These are phyloP conservation scores for Aspergillus pseudotamarii DNA, from an alignment of 2,329 filamentous ascomycete genomes.

Conservation along the genomic window DNA sequence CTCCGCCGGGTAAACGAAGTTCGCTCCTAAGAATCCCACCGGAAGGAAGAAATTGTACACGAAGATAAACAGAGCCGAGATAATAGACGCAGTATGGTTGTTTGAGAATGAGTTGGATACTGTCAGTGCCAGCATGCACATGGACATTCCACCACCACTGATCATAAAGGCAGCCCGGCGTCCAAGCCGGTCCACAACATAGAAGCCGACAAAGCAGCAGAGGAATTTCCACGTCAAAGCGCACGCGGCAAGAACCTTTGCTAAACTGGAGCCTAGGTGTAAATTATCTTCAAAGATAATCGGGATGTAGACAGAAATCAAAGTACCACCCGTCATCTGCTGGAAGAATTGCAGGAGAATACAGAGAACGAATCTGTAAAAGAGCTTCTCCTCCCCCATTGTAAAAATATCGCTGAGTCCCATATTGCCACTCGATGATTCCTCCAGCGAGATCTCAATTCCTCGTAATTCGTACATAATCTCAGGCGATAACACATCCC, in stretches of 20 bases:
- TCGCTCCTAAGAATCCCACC: conserved; percentile 23
- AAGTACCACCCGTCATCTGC: conserved; percentile 37
- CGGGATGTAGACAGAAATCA: conserved; percentile 46
- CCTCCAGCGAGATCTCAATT: conserved; percentile 51
- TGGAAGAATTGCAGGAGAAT: conserved; percentile 54
- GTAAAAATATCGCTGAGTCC: conserved; percentile 54
- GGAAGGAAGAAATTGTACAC: conserved; percentile 26
- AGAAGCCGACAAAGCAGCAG: conserved; percentile 20
- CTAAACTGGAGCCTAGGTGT: conserved; percentile 6
- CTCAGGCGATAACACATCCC: conserved; percentile 35
- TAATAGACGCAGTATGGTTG: conserved; percentile 11
- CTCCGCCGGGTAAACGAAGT: conserved; percentile 25
- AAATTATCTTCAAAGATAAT: conserved; percentile 22
- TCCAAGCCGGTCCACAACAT: conserved; percentile 20
- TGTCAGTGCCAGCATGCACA: conserved; percentile 21
- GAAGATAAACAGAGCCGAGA: conserved; percentile 20
- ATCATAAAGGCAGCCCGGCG: conserved; percentile 23
- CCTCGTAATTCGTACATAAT: conserved; percentile 49
- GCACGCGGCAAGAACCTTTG: conserved; percentile 19
- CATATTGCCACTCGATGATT: conserved; percentile 45
- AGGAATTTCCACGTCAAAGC: conserved; percentile 23
- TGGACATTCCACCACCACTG: conserved; percentile 19
- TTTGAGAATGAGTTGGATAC: conserved; percentile 18
- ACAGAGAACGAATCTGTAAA: conserved; percentile 52
- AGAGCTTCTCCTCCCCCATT: conserved; percentile 52